A percentile compares a stretch with the other conserved stretches of the same genome.
These are phyloP conservation scores for Ophiocordyceps camponoti-floridani DNA, from an alignment of 2,329 filamentous ascomycete genomes.

Conservation along the genomic window DNA sequence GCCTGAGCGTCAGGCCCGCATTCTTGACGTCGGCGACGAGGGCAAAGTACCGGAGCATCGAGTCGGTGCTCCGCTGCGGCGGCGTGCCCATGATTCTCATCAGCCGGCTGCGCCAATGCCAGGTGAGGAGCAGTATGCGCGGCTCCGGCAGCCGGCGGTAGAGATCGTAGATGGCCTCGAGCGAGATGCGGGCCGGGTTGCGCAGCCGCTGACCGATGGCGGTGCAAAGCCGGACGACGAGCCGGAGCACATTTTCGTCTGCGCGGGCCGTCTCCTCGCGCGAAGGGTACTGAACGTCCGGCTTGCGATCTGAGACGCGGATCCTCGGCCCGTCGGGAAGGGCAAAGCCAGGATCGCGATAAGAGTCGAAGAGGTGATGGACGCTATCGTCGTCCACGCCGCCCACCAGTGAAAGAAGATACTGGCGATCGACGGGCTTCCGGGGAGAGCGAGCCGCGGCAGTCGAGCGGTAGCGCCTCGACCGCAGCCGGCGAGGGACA, in stretches of 20 bases:
- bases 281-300: slow-evolving; percentile 28
- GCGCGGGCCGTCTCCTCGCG: slow-evolving; percentile 18
- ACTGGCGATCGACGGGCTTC: slow-evolving; percentile 13
- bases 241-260: slow-evolving; percentile 15
- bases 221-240: slow-evolving; percentile 20
- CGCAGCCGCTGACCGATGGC: slow-evolving; percentile 22
- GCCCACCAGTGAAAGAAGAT: slow-evolving; percentile 35
- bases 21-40: slow-evolving; percentile 69
- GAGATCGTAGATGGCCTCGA: slow-evolving; percentile 27
- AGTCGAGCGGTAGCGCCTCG: slow-evolving; percentile 9
- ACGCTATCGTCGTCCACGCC: slow-evolving; percentile 27
- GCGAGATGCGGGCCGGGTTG: slow-evolving; percentile 20
- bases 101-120: slow-evolving; percentile 39
- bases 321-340: slow-evolving; percentile 28
- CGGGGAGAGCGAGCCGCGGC: slow-evolving; percentile 5
- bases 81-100: slow-evolving; percentile 51
- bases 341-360: slow-evolving; percentile 37
- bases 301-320: slow-evolving; percentile 28
- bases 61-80: slow-evolving; percentile 32
- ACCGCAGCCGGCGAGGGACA: slow-evolving; percentile 6
- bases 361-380: slow-evolving; percentile 32
- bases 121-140: slow-evolving; percentile 30
- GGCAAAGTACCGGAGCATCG: slow-evolving; percentile 69
- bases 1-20: slow-evolving; percentile 49
- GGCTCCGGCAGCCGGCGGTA: slow-evolving; percentile 33